These are phyloP conservation scores for Leccinum longicurvipes DNA, from an alignment of 768 basidiomycete species.

Conservation along the genomic window DNA sequence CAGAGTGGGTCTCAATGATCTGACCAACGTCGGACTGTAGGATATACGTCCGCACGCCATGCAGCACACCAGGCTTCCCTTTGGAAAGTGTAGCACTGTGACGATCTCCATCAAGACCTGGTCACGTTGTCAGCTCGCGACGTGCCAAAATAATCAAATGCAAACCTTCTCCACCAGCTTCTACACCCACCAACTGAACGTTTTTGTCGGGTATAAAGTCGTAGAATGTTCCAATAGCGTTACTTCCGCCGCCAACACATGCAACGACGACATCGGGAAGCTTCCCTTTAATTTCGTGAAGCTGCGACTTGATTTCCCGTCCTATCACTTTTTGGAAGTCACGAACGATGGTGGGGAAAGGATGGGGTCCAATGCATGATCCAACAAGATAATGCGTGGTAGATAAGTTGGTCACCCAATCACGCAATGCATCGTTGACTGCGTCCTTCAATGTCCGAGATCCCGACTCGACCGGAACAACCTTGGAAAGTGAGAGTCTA, in stretches of 20 bases:
- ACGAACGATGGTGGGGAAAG: constrained; percentile 97
- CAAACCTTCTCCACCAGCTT: constrained; percentile 94
- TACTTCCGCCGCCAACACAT: constrained; percentile 96
- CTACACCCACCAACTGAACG: constrained; percentile 89
- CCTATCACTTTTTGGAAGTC: constrained; percentile 98
- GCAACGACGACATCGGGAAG: constrained; percentile 94
- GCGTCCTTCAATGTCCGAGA: constrained; percentile 96
- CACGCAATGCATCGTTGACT: constrained; percentile 96
- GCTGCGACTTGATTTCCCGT: constrained; percentile 87
- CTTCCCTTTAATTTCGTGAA: constrained; percentile 69
- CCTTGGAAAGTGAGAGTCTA: constrained; percentile 43
- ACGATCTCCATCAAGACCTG: constrained; percentile 72
- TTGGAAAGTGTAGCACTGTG: constrained; percentile 93
- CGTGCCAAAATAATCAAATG: not conserved
- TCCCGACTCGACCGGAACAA: constrained; percentile 90
- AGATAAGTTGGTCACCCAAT: constrained; percentile 96
- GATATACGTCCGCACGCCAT: constrained; percentile 94
- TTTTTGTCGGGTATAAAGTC: constrained; percentile 89
- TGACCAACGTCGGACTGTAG: constrained; percentile 87
- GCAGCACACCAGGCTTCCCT: constrained; percentile 91
- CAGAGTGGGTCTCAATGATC: constrained; percentile 95
- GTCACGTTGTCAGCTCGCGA: constrained; percentile 6
- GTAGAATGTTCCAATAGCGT: constrained; percentile 97
- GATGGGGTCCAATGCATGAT: constrained; percentile 96
- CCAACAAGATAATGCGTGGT: constrained; percentile 97